These are phyloP conservation scores for Pyrenophora graminea DNA, from an alignment of 2,329 filamentous ascomycete genomes.

Conservation along the genomic window DNA sequence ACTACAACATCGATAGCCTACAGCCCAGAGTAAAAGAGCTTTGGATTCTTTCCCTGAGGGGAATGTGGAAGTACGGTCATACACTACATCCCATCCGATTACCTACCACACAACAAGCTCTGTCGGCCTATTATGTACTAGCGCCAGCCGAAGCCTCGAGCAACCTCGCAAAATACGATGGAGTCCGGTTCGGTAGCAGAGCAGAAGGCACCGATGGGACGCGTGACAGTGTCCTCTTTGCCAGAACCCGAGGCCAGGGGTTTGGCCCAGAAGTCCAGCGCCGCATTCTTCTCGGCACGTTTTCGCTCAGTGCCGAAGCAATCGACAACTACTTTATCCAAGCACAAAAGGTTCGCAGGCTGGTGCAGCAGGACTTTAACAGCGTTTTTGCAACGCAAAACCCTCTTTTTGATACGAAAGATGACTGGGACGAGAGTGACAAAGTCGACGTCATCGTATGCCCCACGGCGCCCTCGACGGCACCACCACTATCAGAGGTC, in stretches of 20 bases:
- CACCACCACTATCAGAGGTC: slow-evolving; percentile 68
- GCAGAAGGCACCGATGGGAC: slow-evolving; percentile 58
- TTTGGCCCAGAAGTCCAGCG: slow-evolving; percentile 86
- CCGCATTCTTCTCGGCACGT: slow-evolving; percentile 86
- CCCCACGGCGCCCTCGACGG: slow-evolving; percentile 79
- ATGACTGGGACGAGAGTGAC: slow-evolving; percentile 50
- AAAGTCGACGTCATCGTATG: slow-evolving; percentile 85
- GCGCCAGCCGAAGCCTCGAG: slow-evolving; percentile 94
- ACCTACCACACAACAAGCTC: slow-evolving; percentile 79
- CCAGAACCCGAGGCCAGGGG: slow-evolving; percentile 70
- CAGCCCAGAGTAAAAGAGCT: slow-evolving; percentile 68
- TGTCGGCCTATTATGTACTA: slow-evolving; percentile 93
- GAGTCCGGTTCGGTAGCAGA: slow-evolving; percentile 82
- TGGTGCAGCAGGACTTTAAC: slow-evolving; percentile 88
- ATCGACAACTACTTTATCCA: slow-evolving; percentile 97
- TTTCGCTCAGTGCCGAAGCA: slow-evolving; percentile 84
- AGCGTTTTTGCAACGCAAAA: slow-evolving; percentile 72
- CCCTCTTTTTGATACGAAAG: slow-evolving; percentile 59
- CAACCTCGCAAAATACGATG: slow-evolving; percentile 96
- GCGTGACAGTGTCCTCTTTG: slow-evolving; percentile 63
- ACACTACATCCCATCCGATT: slow-evolving; percentile 76
- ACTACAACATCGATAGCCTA: slow-evolving; percentile 89
- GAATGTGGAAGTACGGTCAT: slow-evolving; percentile 68
- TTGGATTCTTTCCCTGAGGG: slow-evolving; percentile 67
- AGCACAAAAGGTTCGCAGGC: slow-evolving; percentile 81